A percentile compares a stretch with the other conserved stretches of the same genome.
These are phyloP conservation scores for Aspergillus novoparasiticus DNA, from an alignment of 2,329 filamentous ascomycete species.

Conservation along the genomic window DNA sequence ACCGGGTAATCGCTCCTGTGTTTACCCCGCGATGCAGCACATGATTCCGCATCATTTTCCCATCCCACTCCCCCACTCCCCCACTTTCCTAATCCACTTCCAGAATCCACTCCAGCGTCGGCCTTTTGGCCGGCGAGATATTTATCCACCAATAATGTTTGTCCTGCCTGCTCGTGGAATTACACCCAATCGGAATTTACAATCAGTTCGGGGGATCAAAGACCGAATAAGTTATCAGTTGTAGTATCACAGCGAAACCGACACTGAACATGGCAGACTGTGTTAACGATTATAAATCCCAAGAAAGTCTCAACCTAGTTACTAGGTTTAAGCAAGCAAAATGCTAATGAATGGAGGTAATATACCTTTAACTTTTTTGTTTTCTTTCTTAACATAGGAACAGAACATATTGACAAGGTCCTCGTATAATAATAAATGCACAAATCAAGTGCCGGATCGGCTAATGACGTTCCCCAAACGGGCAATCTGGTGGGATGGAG, in stretches of 20 bases:
- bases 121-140: neutral
- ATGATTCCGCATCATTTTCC: neutral
- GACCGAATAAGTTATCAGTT: constrained; percentile 9
- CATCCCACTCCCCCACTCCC: constrained; percentile 5
- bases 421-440: constrained; percentile 1
- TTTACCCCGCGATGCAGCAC: constrained; percentile 2
- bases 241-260: neutral
- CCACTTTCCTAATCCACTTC: constrained; percentile 5
- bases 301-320: neutral
- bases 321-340: neutral
- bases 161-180: too few species aligned
- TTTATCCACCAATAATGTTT: constrained; percentile 13
- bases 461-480: constrained; percentile 11
- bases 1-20: neutral
- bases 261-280: neutral
- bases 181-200: neutral
- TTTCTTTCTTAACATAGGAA: neutral
- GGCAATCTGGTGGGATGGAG: constrained; percentile 7
- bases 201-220: constrained; percentile 5
- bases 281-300: neutral
- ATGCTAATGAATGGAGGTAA: neutral
- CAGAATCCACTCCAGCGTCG: neutral
- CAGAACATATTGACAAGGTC: neutral
- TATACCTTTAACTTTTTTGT: neutral
- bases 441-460: constrained; percentile 11